Evolutionary conservation across 116 monocot genomes (phyloP).

Genomic region (Cymodocea nodosa): DNA sequence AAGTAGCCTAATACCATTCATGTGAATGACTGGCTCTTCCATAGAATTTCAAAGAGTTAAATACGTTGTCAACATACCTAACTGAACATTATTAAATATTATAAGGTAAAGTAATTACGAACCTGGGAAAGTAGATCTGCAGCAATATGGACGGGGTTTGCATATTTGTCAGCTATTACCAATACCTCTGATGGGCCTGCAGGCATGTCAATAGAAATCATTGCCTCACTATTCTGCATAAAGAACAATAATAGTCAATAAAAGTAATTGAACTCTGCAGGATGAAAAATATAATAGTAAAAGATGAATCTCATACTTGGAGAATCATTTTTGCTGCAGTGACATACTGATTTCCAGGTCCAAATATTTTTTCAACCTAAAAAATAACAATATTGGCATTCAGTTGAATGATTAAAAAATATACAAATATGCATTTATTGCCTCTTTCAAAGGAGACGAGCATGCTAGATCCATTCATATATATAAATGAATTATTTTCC

Average conservation of each 20-base stretch:
- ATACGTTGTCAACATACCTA: neutral
- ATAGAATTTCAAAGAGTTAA: neutral
- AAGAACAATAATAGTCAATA: slow-evolving; percentile 1
- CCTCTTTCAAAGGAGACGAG: no score
- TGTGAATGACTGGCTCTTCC: no score
- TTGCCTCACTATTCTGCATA: slow-evolving; percentile 89
- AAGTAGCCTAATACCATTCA: no score
- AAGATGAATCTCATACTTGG: slow-evolving; percentile 37
- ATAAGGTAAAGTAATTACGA: neutral
- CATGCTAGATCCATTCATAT: no score
- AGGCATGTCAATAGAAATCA: slow-evolving; percentile 98
- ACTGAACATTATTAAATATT: neutral
- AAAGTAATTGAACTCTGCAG: neutral
- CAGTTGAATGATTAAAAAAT: no score
- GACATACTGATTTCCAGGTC: slow-evolving; percentile 97
- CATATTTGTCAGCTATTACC: slow-evolving; percentile 84
- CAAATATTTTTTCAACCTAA: slow-evolving; percentile 96
- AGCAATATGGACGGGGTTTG: slow-evolving; percentile 75
- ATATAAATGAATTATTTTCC: no score
- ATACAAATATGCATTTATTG: no score
- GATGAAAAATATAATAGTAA: neutral
- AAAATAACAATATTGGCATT: neutral
- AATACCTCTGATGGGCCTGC: slow-evolving; percentile 95
- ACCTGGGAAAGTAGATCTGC: slow-evolving; percentile 96
- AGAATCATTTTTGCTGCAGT: slow-evolving; percentile 99